Percentiles rank a stretch among this genome's conserved stretches.
Evolutionary conservation across 176 grass and related monocot genomes (phyloP).

Genomic region (Microstegium vimineum): DNA sequence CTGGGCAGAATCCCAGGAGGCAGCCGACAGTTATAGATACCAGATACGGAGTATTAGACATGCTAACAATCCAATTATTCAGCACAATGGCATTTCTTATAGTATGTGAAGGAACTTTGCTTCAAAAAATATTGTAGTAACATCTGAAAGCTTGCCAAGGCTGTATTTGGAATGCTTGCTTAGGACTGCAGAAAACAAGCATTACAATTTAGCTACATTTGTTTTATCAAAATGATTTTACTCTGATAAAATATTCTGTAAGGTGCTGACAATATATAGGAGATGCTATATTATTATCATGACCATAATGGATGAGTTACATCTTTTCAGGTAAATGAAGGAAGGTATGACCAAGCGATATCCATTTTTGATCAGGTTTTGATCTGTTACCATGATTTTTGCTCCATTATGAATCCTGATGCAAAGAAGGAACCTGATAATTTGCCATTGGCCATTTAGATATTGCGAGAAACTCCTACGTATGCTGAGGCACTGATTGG

Average conservation of each 20-base stretch:
- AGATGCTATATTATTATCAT: slow-evolving; percentile 9
- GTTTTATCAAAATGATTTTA: neutral
- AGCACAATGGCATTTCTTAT: neutral
- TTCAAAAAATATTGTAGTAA: neutral
- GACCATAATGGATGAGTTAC: neutral
- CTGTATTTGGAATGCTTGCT: neutral
- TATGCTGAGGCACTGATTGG: slow-evolving; percentile 98
- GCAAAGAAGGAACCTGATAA: slow-evolving; percentile 15
- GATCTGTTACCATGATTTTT: slow-evolving; percentile 13
- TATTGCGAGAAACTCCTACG: slow-evolving; percentile 88
- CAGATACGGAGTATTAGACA: too few relatives aligned
- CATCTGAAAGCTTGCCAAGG: neutral
- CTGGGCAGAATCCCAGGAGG: too few relatives aligned
- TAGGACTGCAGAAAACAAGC: slow-evolving; percentile 1
- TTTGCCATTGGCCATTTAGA: slow-evolving; percentile 42
- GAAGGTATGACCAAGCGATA: slow-evolving; percentile 91
- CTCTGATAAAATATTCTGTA: neutral
- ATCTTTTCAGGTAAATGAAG: slow-evolving; percentile 95
- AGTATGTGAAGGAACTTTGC: neutral
- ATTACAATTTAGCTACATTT: neutral
- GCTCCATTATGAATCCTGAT: slow-evolving; percentile 12
- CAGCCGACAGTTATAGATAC: too few relatives aligned
- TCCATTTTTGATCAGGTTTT: slow-evolving; percentile 95
- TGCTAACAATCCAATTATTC: neutral
- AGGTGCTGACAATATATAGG: slow-evolving; percentile 2